Evolutionary conservation across 2,329 filamentous ascomycete genomes (phyloP), one percentile per base, ranked within the genome.

Genomic region (Talaromyces sp.): DNA sequence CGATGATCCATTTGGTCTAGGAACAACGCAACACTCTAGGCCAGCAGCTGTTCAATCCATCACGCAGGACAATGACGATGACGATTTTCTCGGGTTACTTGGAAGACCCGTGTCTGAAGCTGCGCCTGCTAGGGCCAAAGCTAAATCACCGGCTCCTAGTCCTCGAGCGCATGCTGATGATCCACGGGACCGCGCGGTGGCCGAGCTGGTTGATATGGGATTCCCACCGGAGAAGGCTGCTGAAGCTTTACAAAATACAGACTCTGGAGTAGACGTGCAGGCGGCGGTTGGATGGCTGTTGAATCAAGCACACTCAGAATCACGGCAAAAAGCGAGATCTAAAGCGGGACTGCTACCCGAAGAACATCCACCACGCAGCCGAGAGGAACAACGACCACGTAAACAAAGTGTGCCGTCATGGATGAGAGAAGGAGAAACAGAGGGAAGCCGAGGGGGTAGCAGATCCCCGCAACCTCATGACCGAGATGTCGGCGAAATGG

Each of bases 141-240:
- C 58, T 66, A 48, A 62, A 37, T 61, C 68, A 37, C 67, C 63
- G 14, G 66, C 65, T 16, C 62, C 60, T 23, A 50, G 64, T 56
- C 62, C 63, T 42, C 68, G 70, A 23, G 69, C 69, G 2, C 71
- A 69, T 55, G 70, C 75, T 2, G 69, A 69, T 1, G 79, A 79
- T 69, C 86, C 85, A 1, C 87, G 89, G 63, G 92, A 96, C 71
- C 86, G 85, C 67, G 91, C 92, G 9, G 85, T 98, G 28, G 91
- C 91, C 9, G 92, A 98, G 73, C 80, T 99, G 28, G 87, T 97
- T 2, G 93, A 97, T 68, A 98, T 98, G 86, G 95, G 95, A 0
- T 99, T 99, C 69, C 87, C 91, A 0, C 84, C 87, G 0, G 91
- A 96, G 63, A 92, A 92, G 70, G 89, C 95, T n/a, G 84, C 85